Conservation (phyloP, 192 early-diverging fungal species). For the Coemansia sp. region DNA sequence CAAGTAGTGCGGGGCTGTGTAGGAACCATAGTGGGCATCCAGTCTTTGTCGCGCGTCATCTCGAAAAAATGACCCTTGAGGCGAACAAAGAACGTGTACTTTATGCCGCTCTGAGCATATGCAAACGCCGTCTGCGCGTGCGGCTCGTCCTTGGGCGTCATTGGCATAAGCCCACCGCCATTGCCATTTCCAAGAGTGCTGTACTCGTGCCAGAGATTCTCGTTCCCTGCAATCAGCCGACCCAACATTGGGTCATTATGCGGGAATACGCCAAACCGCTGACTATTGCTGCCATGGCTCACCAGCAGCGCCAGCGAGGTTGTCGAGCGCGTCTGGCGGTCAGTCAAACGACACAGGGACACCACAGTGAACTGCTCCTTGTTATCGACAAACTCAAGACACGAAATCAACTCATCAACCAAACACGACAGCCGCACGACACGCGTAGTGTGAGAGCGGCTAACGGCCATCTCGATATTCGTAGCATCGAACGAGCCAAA, state of each 20-base stretch:
- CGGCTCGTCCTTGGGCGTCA: slow-evolving; percentile 12
- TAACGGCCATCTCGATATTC: slow-evolving; percentile 39
- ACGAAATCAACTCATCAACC: slow-evolving; percentile 22
- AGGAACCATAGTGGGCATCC: slow-evolving; percentile 41
- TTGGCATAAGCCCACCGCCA: neutral
- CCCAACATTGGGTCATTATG: slow-evolving; percentile 52
- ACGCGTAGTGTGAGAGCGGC: slow-evolving; percentile 18
- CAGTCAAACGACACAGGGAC: slow-evolving; percentile 42
- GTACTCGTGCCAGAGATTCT: slow-evolving; percentile 51
- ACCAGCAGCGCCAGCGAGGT: slow-evolving; percentile 42
- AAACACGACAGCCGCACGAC: slow-evolving; percentile 20
- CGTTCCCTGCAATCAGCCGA: slow-evolving; percentile 27
- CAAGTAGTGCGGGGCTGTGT: slow-evolving; percentile 34
- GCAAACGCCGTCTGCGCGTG: slow-evolving; percentile 31
- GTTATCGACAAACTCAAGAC: slow-evolving; percentile 24
- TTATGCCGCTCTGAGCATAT: slow-evolving; percentile 42
- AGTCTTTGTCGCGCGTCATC: slow-evolving; percentile 49
- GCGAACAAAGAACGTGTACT: slow-evolving; percentile 48
- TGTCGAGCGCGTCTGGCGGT: slow-evolving; percentile 31
- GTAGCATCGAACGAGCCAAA: slow-evolving; percentile 35
- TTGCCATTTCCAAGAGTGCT: neutral
- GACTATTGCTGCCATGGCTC: slow-evolving; percentile 44
- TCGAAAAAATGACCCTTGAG: slow-evolving; percentile 52
- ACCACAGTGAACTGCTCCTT: slow-evolving; percentile 44
- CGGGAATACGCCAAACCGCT: slow-evolving; percentile 48